Conservation (phyloP, 2,329 filamentous ascomycete genomes). For the Cordyceps sp. region DNA sequence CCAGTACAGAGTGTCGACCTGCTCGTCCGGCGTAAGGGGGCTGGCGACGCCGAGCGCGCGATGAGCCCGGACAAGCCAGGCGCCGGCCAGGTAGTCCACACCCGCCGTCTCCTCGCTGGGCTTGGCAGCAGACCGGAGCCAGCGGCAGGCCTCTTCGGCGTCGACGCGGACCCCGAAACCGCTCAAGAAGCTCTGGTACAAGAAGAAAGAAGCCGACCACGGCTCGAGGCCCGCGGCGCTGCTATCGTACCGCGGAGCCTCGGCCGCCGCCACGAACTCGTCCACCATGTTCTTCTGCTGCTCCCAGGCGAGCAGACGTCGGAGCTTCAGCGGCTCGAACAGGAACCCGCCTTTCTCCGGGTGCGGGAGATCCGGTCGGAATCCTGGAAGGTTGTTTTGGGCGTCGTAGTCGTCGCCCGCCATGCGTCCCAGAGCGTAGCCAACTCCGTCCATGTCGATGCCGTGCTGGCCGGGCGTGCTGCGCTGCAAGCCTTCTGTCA, state of each 20-base stretch:
- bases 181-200: neutral
- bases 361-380: neutral
- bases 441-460: neutral
- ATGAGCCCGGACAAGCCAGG: neutral
- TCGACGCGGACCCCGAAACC: neutral
- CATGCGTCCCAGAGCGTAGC: neutral
- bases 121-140: neutral
- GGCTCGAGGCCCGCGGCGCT: neutral
- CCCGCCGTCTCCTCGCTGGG: neutral
- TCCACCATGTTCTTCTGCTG: neutral
- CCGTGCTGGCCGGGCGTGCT: neutral
- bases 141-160: neutral
- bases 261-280: neutral
- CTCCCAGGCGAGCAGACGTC: neutral
- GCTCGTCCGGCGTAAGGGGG: neutral
- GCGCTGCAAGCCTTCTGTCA: neutral
- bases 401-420: neutral
- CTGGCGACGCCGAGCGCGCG: neutral
- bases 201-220: neutral
- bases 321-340: neutral
- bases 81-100: neutral
- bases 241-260: neutral
- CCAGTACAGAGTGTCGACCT: neutral
- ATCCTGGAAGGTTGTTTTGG: neutral
- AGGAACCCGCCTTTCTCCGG: neutral